Evolutionary conservation across 2,329 filamentous ascomycete species (phyloP).

Genomic region (Magnaporthiopsis incrustans): DNA sequence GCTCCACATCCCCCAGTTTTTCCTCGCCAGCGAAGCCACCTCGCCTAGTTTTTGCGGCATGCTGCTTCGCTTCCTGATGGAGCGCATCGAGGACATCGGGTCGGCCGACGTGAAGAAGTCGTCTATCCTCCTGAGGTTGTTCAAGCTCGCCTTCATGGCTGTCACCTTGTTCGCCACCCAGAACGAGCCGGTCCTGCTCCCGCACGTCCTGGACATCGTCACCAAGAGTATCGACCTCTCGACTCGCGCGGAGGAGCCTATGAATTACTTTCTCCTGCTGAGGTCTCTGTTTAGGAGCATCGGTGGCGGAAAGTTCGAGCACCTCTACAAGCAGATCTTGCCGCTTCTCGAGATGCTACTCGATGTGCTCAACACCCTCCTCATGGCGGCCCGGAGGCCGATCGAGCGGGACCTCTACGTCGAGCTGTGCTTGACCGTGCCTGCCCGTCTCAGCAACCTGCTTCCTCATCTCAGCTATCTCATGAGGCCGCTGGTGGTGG

Average conservation of each 20-base stretch:
- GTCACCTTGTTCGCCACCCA: slow-evolving; percentile 91
- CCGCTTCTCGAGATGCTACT: slow-evolving; percentile 95
- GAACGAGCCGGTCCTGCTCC: slow-evolving; percentile 91
- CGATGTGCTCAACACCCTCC: slow-evolving; percentile 90
- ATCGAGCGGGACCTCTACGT: slow-evolving; percentile 93
- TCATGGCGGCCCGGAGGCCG: slow-evolving; percentile 83
- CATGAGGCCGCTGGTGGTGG: slow-evolving; percentile 96
- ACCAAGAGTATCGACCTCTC: slow-evolving; percentile 96
- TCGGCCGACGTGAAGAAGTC: slow-evolving; percentile 87
- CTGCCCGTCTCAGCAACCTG: slow-evolving; percentile 86
- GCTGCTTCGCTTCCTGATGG: slow-evolving; percentile 96
- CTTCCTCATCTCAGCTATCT: slow-evolving; percentile 91
- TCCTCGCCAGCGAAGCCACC: slow-evolving; percentile 96
- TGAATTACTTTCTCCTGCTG: slow-evolving; percentile 95
- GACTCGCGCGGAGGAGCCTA: slow-evolving; percentile 90
- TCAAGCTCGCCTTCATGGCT: slow-evolving; percentile 98
- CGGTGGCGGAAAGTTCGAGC: slow-evolving; percentile 92
- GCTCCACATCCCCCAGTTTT: slow-evolving; percentile 93
- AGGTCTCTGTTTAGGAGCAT: slow-evolving; percentile 93
- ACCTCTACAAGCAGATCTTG: slow-evolving; percentile 95
- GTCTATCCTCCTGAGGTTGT: slow-evolving; percentile 84
- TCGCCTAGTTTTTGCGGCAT: slow-evolving; percentile 97
- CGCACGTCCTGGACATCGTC: slow-evolving; percentile 94
- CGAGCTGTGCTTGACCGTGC: slow-evolving; percentile 91
- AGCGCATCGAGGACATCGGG: slow-evolving; percentile 89